Conservation (phyloP, 1,284 basidiomycete genomes). For the Schizophyllum amplum region DNA sequence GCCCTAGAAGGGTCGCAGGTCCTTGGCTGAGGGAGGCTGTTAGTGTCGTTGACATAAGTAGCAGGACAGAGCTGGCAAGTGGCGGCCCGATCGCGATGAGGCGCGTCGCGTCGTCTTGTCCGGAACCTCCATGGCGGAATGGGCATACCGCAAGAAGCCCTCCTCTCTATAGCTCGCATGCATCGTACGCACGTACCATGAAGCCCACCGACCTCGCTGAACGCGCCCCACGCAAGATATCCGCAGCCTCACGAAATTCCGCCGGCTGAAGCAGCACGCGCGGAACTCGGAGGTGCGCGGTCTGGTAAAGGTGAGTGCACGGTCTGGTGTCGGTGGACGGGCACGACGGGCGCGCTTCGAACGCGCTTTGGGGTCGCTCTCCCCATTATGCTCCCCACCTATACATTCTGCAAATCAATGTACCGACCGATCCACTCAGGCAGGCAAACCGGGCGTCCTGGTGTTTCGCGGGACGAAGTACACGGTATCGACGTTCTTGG, state of each 20-base stretch:
- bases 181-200: conserved; percentile 23
- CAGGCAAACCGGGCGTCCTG: conserved; percentile 30
- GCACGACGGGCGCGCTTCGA: too few relatives aligned
- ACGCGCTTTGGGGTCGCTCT: too few relatives aligned
- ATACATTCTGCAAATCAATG: neutral
- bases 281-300: conserved; percentile 26
- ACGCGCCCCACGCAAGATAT: conserved; percentile 22
- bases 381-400: neutral
- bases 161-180: conserved; percentile 29
- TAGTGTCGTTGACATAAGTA: too few relatives aligned
- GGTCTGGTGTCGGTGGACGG: too few relatives aligned
- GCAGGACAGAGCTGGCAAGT: too few relatives aligned
- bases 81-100: too few relatives aligned
- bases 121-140: neutral
- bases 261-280: conserved; percentile 27
- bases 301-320: conserved; percentile 26
- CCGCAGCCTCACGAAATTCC: conserved; percentile 28
- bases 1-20: too few relatives aligned
- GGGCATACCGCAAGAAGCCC: conserved; percentile 14
- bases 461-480: conserved; percentile 27
- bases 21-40: too few relatives aligned
- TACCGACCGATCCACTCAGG: conserved; percentile 11
- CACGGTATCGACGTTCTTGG: conserved; percentile 25
- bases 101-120: neutral
- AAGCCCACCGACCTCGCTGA: neutral